phyloP scores from a whole-genome alignment of 2,329 filamentous ascomycete genomes.

The Penicillium janthinellum region DNA sequence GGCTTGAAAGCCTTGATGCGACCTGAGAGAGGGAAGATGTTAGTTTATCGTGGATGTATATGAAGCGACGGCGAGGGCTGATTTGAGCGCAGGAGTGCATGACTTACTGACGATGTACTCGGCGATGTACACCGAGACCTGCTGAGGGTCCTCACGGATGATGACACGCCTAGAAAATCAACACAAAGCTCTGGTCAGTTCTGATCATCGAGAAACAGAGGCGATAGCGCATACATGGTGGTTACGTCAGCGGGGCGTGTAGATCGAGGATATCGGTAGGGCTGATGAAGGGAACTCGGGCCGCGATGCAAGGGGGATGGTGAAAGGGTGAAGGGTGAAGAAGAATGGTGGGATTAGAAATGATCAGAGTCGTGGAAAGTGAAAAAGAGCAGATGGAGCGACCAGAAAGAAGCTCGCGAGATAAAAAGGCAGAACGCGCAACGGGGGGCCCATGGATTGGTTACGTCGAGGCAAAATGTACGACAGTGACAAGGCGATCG shows the following conservation, averaged over 20 bases:
- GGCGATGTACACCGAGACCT: conserved; percentile 74
- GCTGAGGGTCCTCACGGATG: conserved; percentile 70
- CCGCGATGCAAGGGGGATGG: neutral
- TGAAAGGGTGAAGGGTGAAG: neutral
- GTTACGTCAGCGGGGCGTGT: conserved; percentile 31
- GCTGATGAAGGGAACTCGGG: conserved; percentile 1
- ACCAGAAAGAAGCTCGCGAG: neutral
- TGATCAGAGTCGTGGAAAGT: neutral
- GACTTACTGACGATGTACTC: conserved; percentile 73
- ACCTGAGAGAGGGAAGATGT: conserved; percentile 48
- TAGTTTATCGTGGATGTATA: neutral
- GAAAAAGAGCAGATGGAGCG: neutral
- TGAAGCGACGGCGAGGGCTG: neutral
- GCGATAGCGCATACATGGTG: conserved; percentile 28
- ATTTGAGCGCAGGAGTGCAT: conserved; percentile 1
- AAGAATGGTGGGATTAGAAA: conserved; percentile 1
- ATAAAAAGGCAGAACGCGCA: conserved; percentile 9
- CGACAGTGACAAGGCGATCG: conserved; percentile 24
- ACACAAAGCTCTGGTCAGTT: conserved; percentile 14
- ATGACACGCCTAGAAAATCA: conserved; percentile 70
- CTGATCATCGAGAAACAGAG: neutral
- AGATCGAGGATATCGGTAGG: neutral
- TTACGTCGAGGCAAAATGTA: conserved; percentile 31
- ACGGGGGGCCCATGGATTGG: conserved; percentile 25
- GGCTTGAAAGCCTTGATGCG: conserved; percentile 78